Conservation (phyloP, 2,329 filamentous ascomycete species). For the Phymatotrichopsis omnivora region DNA sequence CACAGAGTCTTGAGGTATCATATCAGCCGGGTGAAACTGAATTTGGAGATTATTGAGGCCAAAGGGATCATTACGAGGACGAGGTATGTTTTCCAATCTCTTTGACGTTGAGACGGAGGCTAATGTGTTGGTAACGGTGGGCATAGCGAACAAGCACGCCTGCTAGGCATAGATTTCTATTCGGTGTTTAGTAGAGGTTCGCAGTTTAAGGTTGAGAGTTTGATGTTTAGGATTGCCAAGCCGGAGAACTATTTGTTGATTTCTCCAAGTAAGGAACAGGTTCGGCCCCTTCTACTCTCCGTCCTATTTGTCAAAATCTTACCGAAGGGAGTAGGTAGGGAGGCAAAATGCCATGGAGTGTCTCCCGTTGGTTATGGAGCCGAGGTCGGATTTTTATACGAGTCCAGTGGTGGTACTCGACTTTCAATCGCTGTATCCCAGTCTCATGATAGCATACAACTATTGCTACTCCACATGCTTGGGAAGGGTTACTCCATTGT, state of each 20-base stretch:
- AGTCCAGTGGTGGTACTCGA: slow-evolving; percentile 85
- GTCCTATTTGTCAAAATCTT: neutral
- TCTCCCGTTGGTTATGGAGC: slow-evolving; percentile 92
- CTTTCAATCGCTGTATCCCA: slow-evolving; percentile 93
- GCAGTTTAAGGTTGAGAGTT: slow-evolving; percentile 96
- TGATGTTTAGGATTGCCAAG: slow-evolving; percentile 98
- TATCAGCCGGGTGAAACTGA: slow-evolving; percentile 60
- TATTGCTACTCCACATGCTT: slow-evolving; percentile 97
- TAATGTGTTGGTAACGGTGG: slow-evolving; percentile 3
- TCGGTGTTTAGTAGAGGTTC: slow-evolving; percentile 91
- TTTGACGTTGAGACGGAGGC: neutral
- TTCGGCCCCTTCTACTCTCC: slow-evolving; percentile 44
- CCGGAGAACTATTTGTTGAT: slow-evolving; percentile 87
- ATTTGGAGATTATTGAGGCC: slow-evolving; percentile 81
- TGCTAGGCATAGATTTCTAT: slow-evolving; percentile 92
- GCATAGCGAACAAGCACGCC: slow-evolving; percentile 68
- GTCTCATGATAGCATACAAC: slow-evolving; percentile 98
- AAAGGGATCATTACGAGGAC: slow-evolving; percentile 84
- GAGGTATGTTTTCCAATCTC: slow-evolving; percentile 35
- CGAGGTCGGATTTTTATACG: slow-evolving; percentile 85
- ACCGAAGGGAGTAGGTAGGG: slow-evolving; percentile 18
- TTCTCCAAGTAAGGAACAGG: slow-evolving; percentile 83
- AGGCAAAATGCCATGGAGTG: slow-evolving; percentile 92
- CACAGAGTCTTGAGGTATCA: slow-evolving; percentile 71
- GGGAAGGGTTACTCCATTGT: slow-evolving; percentile 74